Evolutionary conservation across 2,329 filamentous ascomycete genomes (phyloP).

Genomic region (Hysterium pulicare): DNA sequence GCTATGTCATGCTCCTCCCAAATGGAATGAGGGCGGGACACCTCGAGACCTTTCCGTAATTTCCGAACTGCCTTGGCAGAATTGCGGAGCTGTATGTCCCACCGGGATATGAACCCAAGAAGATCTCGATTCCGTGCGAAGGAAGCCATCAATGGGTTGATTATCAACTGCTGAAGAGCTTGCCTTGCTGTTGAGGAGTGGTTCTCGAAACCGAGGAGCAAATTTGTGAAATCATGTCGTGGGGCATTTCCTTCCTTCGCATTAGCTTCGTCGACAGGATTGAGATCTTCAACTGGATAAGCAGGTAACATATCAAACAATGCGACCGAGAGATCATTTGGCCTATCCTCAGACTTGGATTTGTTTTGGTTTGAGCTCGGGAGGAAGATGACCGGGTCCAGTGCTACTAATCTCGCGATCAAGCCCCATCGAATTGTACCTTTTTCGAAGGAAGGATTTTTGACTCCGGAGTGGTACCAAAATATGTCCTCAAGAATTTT

Average conservation of each 20-base stretch:
- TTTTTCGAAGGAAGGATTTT: constrained; percentile 17
- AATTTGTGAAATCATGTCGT: not conserved
- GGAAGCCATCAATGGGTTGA: constrained; percentile 31
- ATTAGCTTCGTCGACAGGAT: constrained; percentile 3
- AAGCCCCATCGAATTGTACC: constrained; percentile 27
- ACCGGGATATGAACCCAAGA: constrained; percentile 31
- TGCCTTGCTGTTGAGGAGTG: not conserved
- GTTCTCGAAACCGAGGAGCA: not conserved
- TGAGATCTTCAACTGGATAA: constrained; percentile 12
- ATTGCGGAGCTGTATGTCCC: constrained; percentile 30
- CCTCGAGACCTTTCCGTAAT: constrained; percentile 8
- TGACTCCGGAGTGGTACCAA: constrained; percentile 34
- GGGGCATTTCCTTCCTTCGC: not conserved
- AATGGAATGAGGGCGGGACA: constrained; percentile 15
- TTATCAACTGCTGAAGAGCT: constrained; percentile 13
- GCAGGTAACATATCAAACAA: constrained; percentile 29
- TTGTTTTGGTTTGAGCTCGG: constrained; percentile 15
- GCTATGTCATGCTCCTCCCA: constrained; percentile 29
- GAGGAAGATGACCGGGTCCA: constrained; percentile 33
- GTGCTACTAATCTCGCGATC: constrained; percentile 29
- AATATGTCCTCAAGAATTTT: constrained; percentile 29
- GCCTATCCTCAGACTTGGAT: constrained; percentile 11
- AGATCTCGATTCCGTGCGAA: constrained; percentile 34
- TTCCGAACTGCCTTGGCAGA: constrained; percentile 16
- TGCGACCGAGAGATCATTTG: constrained; percentile 23